Conservation (phyloP, 352 stramenopile species). For the Thraustochytrium striatum region DNA sequence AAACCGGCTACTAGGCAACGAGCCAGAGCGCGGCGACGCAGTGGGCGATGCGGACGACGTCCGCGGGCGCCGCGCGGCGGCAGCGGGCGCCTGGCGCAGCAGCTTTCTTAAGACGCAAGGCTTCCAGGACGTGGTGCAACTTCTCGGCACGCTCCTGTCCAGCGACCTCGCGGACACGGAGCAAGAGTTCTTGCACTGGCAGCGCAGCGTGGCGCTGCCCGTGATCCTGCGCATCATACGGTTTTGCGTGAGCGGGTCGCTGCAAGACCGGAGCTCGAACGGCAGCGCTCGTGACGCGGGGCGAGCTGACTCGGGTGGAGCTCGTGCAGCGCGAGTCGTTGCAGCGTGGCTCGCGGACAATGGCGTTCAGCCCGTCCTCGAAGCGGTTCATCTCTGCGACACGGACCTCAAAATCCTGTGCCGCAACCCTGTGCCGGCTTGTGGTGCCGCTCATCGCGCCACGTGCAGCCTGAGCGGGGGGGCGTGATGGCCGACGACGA, state of each 20-base stretch:
- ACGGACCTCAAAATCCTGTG: conserved; percentile 22
- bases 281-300: not conserved
- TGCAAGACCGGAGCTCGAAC: not conserved
- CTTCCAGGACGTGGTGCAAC: conserved; percentile 30
- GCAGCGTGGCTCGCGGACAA: not conserved
- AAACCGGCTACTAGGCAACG: conserved; percentile 32
- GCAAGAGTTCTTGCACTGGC: conserved; percentile 10
- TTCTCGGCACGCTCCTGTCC: conserved; percentile 19
- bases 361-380: conserved; percentile 34
- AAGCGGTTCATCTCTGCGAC: not conserved
- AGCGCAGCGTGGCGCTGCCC: conserved; percentile 27
- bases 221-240: conserved; percentile 33
- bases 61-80: not conserved
- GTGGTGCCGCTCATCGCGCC: conserved; percentile 19
- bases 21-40: too few relatives aligned
- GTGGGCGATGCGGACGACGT: too few relatives aligned
- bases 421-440: not conserved
- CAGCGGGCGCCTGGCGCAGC: conserved; percentile 11
- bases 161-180: not conserved
- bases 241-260: conserved; percentile 33
- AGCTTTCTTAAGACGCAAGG: conserved; percentile 19
- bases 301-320: not conserved
- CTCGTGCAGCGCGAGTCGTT: not conserved
- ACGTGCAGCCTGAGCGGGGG: conserved; percentile 23
- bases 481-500: not conserved